phyloP scores from a whole-genome alignment of 2,329 filamentous ascomycete species.

The Fusarium tjaetaba region DNA sequence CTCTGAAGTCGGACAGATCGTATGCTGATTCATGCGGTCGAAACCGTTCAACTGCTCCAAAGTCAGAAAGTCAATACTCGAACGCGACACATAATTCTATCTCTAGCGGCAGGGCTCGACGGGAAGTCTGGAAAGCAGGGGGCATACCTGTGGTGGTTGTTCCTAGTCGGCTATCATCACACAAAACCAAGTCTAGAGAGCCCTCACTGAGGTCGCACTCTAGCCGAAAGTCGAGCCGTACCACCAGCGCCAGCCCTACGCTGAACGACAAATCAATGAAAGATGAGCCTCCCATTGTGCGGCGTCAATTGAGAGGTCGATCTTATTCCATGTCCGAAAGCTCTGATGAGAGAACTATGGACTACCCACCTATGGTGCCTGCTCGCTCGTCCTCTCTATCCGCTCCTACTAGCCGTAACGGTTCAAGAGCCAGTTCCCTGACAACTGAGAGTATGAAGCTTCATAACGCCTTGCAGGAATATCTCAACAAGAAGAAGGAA shows the following conservation, averaged over 20 bases:
- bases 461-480: slow-evolving; percentile 56
- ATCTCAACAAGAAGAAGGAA: slow-evolving; percentile 36
- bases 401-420: slow-evolving; percentile 69
- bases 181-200: slow-evolving; percentile 61
- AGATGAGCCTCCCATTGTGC: slow-evolving; percentile 55
- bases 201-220: slow-evolving; percentile 70
- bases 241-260: slow-evolving; percentile 62
- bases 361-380: slow-evolving; percentile 68
- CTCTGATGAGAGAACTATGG: slow-evolving; percentile 66
- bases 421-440: slow-evolving; percentile 63
- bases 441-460: slow-evolving; percentile 67
- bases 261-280: slow-evolving; percentile 55
- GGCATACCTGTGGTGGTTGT: slow-evolving; percentile 71
- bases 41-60: slow-evolving; percentile 43
- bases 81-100: slow-evolving; percentile 60
- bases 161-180: slow-evolving; percentile 66
- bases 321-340: slow-evolving; percentile 60
- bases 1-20: slow-evolving; percentile 22
- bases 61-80: slow-evolving; percentile 61
- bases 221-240: slow-evolving; percentile 64
- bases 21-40: slow-evolving; percentile 44
- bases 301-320: slow-evolving; percentile 54
- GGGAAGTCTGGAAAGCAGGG: slow-evolving; percentile 67
- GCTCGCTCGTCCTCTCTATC: slow-evolving; percentile 69
- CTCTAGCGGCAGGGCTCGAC: slow-evolving; percentile 64